A percentile compares a stretch with the other conserved stretches of the same genome.
Evolutionary conservation across 805 yeast genomes (phyloP).

Genomic region (Yamadazyma phyllophila): DNA sequence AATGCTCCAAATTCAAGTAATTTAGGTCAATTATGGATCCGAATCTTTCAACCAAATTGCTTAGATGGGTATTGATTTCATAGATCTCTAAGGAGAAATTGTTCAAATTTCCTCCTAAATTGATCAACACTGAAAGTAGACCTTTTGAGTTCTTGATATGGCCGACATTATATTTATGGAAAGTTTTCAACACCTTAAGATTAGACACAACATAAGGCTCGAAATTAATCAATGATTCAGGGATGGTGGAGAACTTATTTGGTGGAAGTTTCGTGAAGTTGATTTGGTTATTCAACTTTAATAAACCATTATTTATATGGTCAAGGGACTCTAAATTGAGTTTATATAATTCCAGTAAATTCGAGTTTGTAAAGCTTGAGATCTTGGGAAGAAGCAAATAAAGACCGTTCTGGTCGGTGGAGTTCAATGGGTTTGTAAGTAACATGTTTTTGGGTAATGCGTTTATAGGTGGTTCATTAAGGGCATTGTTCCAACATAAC

Average conservation of each 20-base stretch:
- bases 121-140: constrained; percentile 41
- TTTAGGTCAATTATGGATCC: constrained; percentile 53
- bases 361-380: constrained; percentile 28
- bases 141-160: constrained; percentile 39
- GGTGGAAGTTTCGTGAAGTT: constrained; percentile 11
- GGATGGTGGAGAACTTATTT: constrained; percentile 24
- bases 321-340: constrained; percentile 27
- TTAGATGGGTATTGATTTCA: constrained; percentile 21
- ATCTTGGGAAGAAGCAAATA: constrained; percentile 47
- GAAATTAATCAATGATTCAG: constrained; percentile 29
- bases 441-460: constrained; percentile 47
- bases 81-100: constrained; percentile 50
- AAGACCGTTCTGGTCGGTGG: constrained; percentile 53
- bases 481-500: constrained; percentile 49
- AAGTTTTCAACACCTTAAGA: constrained; percentile 29
- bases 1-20: constrained; percentile 48
- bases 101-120: constrained; percentile 56
- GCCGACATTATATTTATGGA: constrained; percentile 38
- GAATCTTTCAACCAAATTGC: constrained; percentile 44
- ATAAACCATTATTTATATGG: constrained; percentile 35
- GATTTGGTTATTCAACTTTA: constrained; percentile 32
- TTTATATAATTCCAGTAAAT: constrained; percentile 13
- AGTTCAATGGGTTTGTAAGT: constrained; percentile 49
- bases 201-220: constrained; percentile 34
- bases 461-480: constrained; percentile 46